A percentile compares a stretch with the other conserved stretches of the same genome.
phyloP scores from a whole-genome alignment of 2,329 filamentous ascomycete genomes.

The Aspergillus sp. region DNA sequence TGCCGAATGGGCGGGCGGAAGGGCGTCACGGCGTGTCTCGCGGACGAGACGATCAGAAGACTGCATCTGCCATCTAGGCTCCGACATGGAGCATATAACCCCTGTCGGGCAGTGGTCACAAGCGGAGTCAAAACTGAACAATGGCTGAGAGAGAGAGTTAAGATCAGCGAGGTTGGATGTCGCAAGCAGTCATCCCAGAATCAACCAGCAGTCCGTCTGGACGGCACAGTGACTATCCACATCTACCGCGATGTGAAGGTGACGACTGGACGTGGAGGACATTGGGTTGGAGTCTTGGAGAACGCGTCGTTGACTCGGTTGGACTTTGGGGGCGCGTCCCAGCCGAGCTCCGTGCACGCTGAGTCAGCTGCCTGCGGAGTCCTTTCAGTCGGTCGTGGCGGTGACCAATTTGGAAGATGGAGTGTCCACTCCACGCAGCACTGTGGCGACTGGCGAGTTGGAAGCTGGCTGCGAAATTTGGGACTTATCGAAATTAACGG shows the following conservation, averaged over 20 bases:
- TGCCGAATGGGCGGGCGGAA: constrained; percentile 5
- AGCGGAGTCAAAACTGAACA: constrained; percentile 1
- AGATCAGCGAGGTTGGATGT: constrained; percentile 1
- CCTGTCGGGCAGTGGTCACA: constrained; percentile 5
- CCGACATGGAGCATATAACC: constrained; percentile 6
- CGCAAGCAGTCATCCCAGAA: not conserved
- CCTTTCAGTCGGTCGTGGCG: not conserved
- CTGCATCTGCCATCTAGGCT: constrained; percentile 1
- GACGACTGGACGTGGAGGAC: not conserved
- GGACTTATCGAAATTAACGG: not conserved
- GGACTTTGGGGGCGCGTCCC: not conserved
- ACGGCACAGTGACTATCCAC: constrained; percentile 1
- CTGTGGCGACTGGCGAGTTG: not conserved
- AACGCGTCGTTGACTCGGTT: not conserved
- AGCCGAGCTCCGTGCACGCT: constrained; percentile 2
- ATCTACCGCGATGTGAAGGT: constrained; percentile 3
- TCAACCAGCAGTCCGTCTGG: not conserved
- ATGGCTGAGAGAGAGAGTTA: constrained; percentile 1
- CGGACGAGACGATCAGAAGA: constrained; percentile 6
- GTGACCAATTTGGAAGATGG: not conserved
- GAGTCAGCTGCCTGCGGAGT: not conserved
- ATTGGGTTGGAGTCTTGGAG: not conserved
- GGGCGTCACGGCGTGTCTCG: not conserved
- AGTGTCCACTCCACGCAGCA: not conserved
- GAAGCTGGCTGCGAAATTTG: not conserved